Base-by-base conservation (phyloP, 768 basidiomycete genomes). In the button mushroom (Agaricus bisporus) region DNA sequence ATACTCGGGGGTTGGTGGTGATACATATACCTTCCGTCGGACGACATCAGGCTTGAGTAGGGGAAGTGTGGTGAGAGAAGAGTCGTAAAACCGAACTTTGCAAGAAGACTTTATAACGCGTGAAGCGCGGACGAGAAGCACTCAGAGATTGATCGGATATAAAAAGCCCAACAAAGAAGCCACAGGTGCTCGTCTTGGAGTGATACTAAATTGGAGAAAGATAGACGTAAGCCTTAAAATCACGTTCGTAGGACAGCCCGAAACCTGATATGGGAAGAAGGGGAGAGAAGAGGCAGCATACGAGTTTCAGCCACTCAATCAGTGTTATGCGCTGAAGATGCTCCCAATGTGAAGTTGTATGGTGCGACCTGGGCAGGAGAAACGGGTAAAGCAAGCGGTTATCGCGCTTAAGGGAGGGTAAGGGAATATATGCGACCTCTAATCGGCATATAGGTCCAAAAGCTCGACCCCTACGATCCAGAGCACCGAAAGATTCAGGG, bases 1-100 rank as follows among this genome's bases (percentile, higher is more conserved):
- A 70, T 70, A 36, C 68, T 64, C 32, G 71, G 71, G 17, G 71
- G 74, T 49, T 76, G 70, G 55, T 74, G 68, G 49, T 74, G 73
- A 64, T 85, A 85, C 65, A 81, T 70, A 61, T 82, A 81, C 55
- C 77, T 73, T 49, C 74, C 70, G 66, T 80, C 78, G 41, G 79
- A 68, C 36, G 79, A 72, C 78, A 77, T 78, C 47, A 59, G 56
- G 52, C 26, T 18, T 37, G 20, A 41, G 12, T 35, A 37, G 15
- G 10, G 22, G 15, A 25, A 32, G 28, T 26, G 29, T n/a, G 50
- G n/a, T n/a, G 37, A n/a, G 37, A 41, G n/a, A 4, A 45, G 20
- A 45, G 20, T 39, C 14, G 49, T 18, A 25, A 41, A 5, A 36
- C 10, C 17, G 6, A 38, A 22, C 35, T 12, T 38, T 35, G 37